Evolutionary conservation across 345 rosid genomes (phyloP).

Genomic region (Euphorbia tirucalli): DNA sequence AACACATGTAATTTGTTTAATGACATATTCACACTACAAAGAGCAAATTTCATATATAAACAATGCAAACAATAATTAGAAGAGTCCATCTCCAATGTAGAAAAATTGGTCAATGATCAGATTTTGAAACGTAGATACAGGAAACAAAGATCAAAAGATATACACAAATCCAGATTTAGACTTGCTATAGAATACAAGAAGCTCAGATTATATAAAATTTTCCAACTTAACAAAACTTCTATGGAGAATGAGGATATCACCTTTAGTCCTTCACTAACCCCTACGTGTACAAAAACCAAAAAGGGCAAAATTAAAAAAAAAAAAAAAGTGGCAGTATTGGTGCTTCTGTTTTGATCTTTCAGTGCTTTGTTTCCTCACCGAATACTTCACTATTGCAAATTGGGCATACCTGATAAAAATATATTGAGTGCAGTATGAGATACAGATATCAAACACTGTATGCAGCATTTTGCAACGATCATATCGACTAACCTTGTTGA

Average conservation of each 20-base stretch:
- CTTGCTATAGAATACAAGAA: constrained; percentile 13
- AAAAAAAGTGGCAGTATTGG: constrained; percentile 8
- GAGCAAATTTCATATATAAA: too few relatives aligned
- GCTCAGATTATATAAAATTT: constrained; percentile 4
- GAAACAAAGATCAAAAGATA: constrained; percentile 5
- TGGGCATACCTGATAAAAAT: constrained; percentile 48
- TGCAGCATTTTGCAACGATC: constrained; percentile 6
- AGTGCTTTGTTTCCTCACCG: constrained; percentile 39
- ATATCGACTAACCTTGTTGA: constrained; percentile 52
- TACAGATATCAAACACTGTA: neutral
- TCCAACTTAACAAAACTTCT: constrained; percentile 17
- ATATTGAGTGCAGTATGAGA: constrained; percentile 3
- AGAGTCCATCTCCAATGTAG: neutral
- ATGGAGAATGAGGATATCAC: constrained; percentile 14
- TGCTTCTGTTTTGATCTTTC: constrained; percentile 10
- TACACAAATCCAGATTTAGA: neutral
- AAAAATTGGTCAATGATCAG: neutral
- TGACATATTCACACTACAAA: too few relatives aligned
- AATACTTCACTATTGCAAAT: constrained; percentile 62
- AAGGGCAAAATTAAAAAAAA: too few relatives aligned
- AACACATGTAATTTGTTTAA: too few relatives aligned
- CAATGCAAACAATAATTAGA: too few relatives aligned
- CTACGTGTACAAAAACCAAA: constrained; percentile 27
- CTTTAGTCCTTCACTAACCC: constrained; percentile 23
- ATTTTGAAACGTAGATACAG: neutral